Evolutionary conservation across 441 rosid species (phyloP), one percentile per base, ranked within the genome.

Genomic region (Erodium texanum): DNA sequence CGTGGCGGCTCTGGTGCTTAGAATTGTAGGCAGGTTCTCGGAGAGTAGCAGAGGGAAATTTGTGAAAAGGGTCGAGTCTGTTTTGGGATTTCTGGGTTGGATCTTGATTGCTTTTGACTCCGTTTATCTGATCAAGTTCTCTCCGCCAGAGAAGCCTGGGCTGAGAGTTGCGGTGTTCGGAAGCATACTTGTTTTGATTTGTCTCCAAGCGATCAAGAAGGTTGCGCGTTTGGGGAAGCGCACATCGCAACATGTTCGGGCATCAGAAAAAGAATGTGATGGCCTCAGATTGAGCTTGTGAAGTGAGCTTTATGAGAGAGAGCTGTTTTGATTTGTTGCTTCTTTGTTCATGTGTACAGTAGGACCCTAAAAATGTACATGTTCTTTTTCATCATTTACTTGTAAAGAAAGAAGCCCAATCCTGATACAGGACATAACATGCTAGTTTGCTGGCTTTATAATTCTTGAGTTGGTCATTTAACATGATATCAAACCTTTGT

Each of bases 1-100:
- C n/a, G 85, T 80, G n/a, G 87, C 77, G 32, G 80, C 81, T 34
- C 61, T 86, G 68, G 81, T 82, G 74, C 70, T 73, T 66, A 89
- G 97, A 76, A 85, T 87, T 38, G 34, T 83, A 34, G 70, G 74
- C 78, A 82, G 86, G 59, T 34, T 82, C 67, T 75, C 73, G 0
- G 71, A 69, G 32, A 4, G 4, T 27, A 4, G 29, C 29, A 1
- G 29, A 27, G 82, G 78, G 2, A 73, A 68, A 16, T 78, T 8
- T 64, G 64, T 79, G 9, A 77, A 8, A 5, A 67, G 78, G 7
- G 62, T 78, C 68, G 79, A 79, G 75, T 69, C 66, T 18, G 18
- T 68, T 19, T 23, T 79, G 24, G 88, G 84, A 64, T 73, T 73
- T 41, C 67, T 84, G 19, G 76, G 87, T 34, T 84, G 87, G 83